Evolutionary conservation across 352 stramenopile genomes (phyloP).

Genomic region (Phytophthora kernoviae): DNA sequence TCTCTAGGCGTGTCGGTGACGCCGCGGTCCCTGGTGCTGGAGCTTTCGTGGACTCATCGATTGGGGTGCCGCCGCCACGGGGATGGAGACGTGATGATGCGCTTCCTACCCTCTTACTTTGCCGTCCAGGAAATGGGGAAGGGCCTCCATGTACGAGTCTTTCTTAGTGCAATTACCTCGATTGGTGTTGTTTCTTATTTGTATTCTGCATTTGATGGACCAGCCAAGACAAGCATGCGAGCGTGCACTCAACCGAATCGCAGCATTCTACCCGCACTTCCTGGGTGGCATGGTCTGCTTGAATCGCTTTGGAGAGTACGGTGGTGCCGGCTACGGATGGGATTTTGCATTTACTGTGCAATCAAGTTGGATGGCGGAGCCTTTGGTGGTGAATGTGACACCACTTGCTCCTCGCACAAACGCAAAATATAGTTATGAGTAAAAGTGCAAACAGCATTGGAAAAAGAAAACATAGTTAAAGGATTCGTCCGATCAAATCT

Average conservation of each 20-base stretch:
- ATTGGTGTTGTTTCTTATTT: neutral
- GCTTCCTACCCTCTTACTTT: slow-evolving; percentile 87
- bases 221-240: slow-evolving; percentile 71
- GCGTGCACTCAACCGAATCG: slow-evolving; percentile 56
- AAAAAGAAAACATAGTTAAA: slow-evolving; percentile 40
- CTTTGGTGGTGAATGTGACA: slow-evolving; percentile 57
- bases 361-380: slow-evolving; percentile 54
- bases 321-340: slow-evolving; percentile 77
- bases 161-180: neutral
- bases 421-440: slow-evolving; percentile 6
- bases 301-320: slow-evolving; percentile 73
- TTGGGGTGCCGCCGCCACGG: slow-evolving; percentile 87
- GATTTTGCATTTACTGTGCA: slow-evolving; percentile 76
- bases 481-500: slow-evolving; percentile 35
- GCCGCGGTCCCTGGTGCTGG: slow-evolving; percentile 82
- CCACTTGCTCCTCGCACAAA: slow-evolving; percentile 28
- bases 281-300: slow-evolving; percentile 83
- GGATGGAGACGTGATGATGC: slow-evolving; percentile 94
- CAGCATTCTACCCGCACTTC: slow-evolving; percentile 59
- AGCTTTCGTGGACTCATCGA: slow-evolving; percentile 84
- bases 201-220: slow-evolving; percentile 6
- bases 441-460: slow-evolving; percentile 14
- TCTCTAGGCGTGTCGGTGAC: slow-evolving; percentile 84
- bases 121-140: slow-evolving; percentile 82
- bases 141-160: slow-evolving; percentile 62